Evolutionary conservation across 768 basidiomycete species (phyloP).

Genomic region (Lyophyllum atratum): DNA sequence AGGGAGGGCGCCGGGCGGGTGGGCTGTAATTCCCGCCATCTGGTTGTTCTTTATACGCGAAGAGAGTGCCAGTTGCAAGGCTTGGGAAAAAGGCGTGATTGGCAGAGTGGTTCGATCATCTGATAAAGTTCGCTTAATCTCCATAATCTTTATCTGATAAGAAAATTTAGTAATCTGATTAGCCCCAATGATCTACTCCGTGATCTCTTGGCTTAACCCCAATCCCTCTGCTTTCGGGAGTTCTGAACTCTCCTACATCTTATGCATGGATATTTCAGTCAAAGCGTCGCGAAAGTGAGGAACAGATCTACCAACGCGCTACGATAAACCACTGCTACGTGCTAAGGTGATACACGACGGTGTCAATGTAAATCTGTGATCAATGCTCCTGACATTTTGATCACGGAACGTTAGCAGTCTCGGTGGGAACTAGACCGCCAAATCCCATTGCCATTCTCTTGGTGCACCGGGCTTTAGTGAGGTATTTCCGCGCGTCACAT

Average conservation of each 20-base stretch:
- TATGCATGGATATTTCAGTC: not conserved
- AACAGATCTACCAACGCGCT: no score
- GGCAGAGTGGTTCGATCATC: conserved; percentile 15
- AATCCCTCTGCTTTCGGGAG: not conserved
- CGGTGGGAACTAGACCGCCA: not conserved
- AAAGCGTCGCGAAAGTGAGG: not conserved
- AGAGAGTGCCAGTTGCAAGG: not conserved
- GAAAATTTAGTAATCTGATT: conserved; percentile 1
- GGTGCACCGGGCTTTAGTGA: not conserved
- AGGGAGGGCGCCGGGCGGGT: not conserved
- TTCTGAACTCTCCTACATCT: not conserved
- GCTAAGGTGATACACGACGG: no score
- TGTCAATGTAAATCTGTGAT: not conserved
- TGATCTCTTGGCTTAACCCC: not conserved
- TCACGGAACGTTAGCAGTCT: not conserved
- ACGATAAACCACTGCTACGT: no score
- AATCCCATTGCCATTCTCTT: not conserved
- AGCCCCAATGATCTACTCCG: conserved; percentile 7
- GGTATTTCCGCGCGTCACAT: not conserved
- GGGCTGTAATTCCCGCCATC: not conserved
- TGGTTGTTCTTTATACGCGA: conserved; percentile 10
- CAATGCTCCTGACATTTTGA: not conserved
- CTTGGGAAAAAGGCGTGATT: conserved; percentile 14
- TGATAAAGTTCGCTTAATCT: conserved; percentile 20
- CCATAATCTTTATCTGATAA: conserved; percentile 23